A percentile compares a stretch with the other conserved stretches of the same genome.
Evolutionary conservation across 1,139 yeast genomes (phyloP).

Genomic region (Lodderomyces parapsilosis): DNA sequence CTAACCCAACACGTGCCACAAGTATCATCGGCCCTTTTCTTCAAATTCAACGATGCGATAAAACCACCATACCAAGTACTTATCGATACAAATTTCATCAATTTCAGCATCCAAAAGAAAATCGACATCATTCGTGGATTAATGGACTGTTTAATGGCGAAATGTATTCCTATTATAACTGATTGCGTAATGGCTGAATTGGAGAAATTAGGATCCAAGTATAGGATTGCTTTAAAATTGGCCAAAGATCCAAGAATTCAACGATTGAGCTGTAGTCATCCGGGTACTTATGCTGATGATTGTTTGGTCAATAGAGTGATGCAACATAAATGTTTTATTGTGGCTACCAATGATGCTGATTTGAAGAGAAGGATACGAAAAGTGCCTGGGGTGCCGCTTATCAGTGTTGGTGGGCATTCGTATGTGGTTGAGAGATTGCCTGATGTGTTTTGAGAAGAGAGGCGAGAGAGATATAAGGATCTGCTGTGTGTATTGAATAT

Average conservation of each 20-base stretch:
- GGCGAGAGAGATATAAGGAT: neutral
- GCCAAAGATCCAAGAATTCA: slow-evolving; percentile 94
- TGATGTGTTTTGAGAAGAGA: slow-evolving; percentile 68
- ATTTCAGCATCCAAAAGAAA: slow-evolving; percentile 92
- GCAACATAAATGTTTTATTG: slow-evolving; percentile 95
- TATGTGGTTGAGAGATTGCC: slow-evolving; percentile 94
- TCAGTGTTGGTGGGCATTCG: slow-evolving; percentile 93
- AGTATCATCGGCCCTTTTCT: slow-evolving; percentile 91
- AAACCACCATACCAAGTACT: slow-evolving; percentile 96
- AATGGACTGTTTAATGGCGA: slow-evolving; percentile 94
- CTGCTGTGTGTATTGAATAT: neutral
- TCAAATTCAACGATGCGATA: slow-evolving; percentile 90
- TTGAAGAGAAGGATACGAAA: slow-evolving; percentile 89
- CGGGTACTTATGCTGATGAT: slow-evolving; percentile 98
- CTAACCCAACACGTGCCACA: slow-evolving; percentile 85
- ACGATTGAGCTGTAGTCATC: slow-evolving; percentile 84
- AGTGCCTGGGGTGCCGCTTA: slow-evolving; percentile 93
- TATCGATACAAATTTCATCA: slow-evolving; percentile 94
- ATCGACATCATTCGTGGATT: slow-evolving; percentile 89
- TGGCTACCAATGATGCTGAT: slow-evolving; percentile 98
- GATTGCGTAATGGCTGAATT: slow-evolving; percentile 98
- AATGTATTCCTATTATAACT: slow-evolving; percentile 92
- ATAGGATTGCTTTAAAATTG: slow-evolving; percentile 84
- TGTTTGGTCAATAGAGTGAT: slow-evolving; percentile 89
- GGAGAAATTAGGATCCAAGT: slow-evolving; percentile 92